Evolutionary conservation across 805 yeast species (phyloP).

Genomic region (Starmerella floris): DNA sequence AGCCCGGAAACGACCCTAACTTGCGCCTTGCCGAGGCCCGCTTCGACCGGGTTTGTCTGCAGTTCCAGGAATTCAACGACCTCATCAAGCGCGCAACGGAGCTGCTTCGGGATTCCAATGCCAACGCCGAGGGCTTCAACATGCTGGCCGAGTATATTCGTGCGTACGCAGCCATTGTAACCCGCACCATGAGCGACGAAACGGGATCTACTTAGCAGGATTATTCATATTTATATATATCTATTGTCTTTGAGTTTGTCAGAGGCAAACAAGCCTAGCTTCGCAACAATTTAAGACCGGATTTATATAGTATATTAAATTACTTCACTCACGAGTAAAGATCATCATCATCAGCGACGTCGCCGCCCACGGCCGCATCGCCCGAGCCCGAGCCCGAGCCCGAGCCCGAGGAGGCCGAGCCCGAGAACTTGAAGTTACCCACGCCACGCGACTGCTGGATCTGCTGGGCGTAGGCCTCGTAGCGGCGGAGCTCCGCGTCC

Average conservation of each 20-base stretch:
- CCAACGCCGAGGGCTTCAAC: conserved; percentile 1
- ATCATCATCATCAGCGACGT: conserved; percentile 50
- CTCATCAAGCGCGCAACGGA: background rate
- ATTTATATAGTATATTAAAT: too few relatives aligned
- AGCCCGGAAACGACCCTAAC: background rate
- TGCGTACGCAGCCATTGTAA: background rate
- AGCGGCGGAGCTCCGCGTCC: conserved; percentile 94
- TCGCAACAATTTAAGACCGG: too few relatives aligned
- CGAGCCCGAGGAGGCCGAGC: conserved; percentile 22
- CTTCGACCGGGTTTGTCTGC: background rate
- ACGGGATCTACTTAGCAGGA: too few relatives aligned
- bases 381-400: conserved; percentile 30
- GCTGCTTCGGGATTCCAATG: background rate
- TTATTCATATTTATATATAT: too few relatives aligned
- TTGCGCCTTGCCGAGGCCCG: background rate
- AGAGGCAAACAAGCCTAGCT: too few relatives aligned
- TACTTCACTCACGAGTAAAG: conserved; percentile 42
- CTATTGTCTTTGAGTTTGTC: too few relatives aligned
- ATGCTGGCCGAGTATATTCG: conserved; percentile 1
- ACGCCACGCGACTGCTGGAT: conserved; percentile 93
- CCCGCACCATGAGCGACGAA: too few relatives aligned
- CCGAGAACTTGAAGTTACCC: conserved; percentile 66
- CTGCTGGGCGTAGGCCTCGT: conserved; percentile 96
- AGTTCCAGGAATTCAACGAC: background rate
- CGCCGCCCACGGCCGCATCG: conserved; percentile 38